Evolutionary conservation across 2,329 filamentous ascomycete species (phyloP).

Genomic region (Davidsoniella australis): DNA sequence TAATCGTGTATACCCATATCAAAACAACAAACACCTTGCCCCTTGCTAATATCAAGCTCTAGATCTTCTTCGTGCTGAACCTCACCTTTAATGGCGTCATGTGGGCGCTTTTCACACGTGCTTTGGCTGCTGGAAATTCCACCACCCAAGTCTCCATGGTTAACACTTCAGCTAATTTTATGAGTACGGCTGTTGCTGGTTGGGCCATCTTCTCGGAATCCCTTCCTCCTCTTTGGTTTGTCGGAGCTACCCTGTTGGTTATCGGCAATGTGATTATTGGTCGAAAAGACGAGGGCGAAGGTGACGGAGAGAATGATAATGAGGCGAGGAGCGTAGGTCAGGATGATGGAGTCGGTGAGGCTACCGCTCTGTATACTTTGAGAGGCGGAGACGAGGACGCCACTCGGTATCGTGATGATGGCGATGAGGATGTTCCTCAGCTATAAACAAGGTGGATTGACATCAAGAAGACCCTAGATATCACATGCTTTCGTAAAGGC

Average conservation of each 20-base stretch:
- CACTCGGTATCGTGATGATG: conserved; percentile 8
- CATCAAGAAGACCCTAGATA: too few relatives aligned
- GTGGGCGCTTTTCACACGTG: conserved; percentile 71
- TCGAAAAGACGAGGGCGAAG: conserved; percentile 38
- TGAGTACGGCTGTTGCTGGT: conserved; percentile 59
- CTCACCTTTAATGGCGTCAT: conserved; percentile 62
- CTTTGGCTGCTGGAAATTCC: conserved; percentile 54
- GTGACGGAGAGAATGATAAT: conserved; percentile 1
- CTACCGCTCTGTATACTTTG: conserved; percentile 14
- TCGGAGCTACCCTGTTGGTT: conserved; percentile 54
- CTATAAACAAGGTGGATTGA: neutral
- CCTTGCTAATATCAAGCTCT: neutral
- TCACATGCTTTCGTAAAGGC: too few relatives aligned
- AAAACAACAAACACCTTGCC: neutral
- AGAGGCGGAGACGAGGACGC: conserved; percentile 20
- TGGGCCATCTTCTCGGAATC: conserved; percentile 53
- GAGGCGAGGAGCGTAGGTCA: conserved; percentile 9
- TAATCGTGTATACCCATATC: neutral
- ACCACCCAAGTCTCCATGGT: conserved; percentile 68
- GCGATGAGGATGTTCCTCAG: conserved; percentile 1
- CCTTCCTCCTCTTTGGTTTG: conserved; percentile 60
- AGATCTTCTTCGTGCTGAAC: conserved; percentile 63
- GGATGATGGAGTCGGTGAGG: conserved; percentile 10
- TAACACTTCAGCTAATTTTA: conserved; percentile 69
- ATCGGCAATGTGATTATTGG: conserved; percentile 67